phyloP scores from a whole-genome alignment of 306 rosid species.

The Prunus padus region DNA sequence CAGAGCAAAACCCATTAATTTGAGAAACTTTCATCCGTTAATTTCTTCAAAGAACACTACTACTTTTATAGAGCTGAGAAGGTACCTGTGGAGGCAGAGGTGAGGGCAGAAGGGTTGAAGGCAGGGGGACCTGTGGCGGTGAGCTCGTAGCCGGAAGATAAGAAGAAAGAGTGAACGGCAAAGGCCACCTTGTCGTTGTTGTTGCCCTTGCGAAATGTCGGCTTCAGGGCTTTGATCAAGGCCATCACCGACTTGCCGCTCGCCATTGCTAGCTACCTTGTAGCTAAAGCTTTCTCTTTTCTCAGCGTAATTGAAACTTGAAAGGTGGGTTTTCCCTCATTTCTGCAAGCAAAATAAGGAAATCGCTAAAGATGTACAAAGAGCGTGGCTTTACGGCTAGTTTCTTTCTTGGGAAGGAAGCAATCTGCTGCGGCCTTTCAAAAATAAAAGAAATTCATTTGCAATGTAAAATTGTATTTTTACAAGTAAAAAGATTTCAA shows the following conservation, averaged over 20 bases:
- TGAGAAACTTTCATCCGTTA: not conserved
- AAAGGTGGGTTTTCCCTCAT: not conserved
- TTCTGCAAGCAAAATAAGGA: not conserved
- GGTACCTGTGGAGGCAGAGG: constrained; percentile 52
- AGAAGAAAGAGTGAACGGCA: constrained; percentile 66
- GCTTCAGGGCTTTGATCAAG: constrained; percentile 73
- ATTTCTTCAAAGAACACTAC: not conserved
- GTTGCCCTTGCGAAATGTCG: constrained; percentile 51
- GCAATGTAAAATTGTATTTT: too few relatives aligned
- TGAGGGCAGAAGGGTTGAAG: constrained; percentile 44
- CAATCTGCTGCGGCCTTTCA: not conserved
- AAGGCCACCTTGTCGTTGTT: constrained; percentile 66
- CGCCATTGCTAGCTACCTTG: constrained; percentile 34
- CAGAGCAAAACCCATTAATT: not conserved
- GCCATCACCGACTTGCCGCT: constrained; percentile 62
- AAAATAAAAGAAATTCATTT: not conserved
- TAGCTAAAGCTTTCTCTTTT: not conserved
- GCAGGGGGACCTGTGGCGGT: constrained; percentile 68
- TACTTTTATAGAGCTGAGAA: not conserved
- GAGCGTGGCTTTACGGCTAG: not conserved
- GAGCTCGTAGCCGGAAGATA: constrained; percentile 59
- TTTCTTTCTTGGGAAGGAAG: constrained; percentile 1
- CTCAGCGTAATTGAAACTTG: not conserved
- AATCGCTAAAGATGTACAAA: not conserved
- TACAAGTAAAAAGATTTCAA: too few relatives aligned